Percentiles rank a stretch among this genome's conserved stretches.
These are phyloP conservation scores for Anisodus acutangulus DNA, from an alignment of 257 asterid genomes.

Conservation along the genomic window DNA sequence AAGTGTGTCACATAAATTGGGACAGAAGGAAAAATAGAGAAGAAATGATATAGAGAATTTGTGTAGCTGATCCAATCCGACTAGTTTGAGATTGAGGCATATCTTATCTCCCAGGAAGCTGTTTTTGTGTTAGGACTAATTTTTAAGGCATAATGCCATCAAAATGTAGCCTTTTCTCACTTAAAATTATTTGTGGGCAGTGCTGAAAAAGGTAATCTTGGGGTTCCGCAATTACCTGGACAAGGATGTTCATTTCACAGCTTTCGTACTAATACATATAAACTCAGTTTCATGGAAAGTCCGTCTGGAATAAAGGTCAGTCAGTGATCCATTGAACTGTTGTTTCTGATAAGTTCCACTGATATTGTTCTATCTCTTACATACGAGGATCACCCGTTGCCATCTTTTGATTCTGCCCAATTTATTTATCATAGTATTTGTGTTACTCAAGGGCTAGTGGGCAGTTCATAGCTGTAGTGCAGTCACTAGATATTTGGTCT, in stretches of 20 bases:
- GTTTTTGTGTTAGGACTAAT: background rate
- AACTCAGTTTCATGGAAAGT: conserved; percentile 89
- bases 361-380: background rate
- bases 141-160: background rate
- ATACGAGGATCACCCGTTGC: background rate
- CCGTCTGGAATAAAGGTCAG: conserved; percentile 96
- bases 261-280: conserved; percentile 88
- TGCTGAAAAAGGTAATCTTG: conserved; percentile 92
- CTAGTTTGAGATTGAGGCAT: conserved; percentile 7
- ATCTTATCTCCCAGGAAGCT: background rate
- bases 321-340: conserved; percentile 31
- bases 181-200: conserved; percentile 48
- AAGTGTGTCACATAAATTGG: no score
- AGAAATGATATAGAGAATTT: background rate
- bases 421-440: background rate
- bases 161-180: background rate
- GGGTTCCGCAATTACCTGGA: conserved; percentile 92
- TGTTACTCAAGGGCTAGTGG: background rate
- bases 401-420: background rate
- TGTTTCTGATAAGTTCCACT: background rate
- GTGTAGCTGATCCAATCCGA: background rate
- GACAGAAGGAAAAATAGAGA: no score
- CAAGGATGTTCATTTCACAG: conserved; percentile 97
- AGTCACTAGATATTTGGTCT: background rate
- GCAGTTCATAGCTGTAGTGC: background rate